Conservation (phyloP, 1,139 yeast species). For the Chernovozyma sophiae-reginae region DNA sequence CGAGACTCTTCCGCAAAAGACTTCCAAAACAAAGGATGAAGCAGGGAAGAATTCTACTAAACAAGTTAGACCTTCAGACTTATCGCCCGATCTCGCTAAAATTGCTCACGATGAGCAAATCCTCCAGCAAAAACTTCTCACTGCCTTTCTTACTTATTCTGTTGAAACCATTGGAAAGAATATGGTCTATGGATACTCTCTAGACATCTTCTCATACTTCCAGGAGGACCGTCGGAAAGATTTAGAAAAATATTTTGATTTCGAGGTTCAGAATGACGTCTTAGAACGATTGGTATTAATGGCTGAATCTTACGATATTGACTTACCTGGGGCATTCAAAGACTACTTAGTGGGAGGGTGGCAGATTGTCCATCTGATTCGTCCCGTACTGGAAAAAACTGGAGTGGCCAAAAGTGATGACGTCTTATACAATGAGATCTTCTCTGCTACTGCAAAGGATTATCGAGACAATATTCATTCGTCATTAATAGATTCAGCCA, state of each 20-base stretch:
- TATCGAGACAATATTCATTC: conserved; percentile 28
- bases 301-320: conserved; percentile 60
- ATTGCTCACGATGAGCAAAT: conserved; percentile 51
- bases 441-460: conserved; percentile 32
- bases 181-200: conserved; percentile 19
- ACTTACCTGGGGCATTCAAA: conserved; percentile 39
- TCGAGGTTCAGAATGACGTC: conserved; percentile 15
- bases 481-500: conserved; percentile 22
- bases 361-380: conserved; percentile 21
- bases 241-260: conserved; percentile 12
- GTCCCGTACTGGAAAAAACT: conserved; percentile 2
- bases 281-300: conserved; percentile 50
- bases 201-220: conserved; percentile 20
- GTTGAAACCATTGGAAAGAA: conserved; percentile 35
- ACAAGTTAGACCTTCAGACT: not conserved
- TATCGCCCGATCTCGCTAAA: not conserved
- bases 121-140: conserved; percentile 43
- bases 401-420: conserved; percentile 18
- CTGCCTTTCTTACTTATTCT: conserved; percentile 41
- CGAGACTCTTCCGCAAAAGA: too few species aligned
- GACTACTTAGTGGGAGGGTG: conserved; percentile 26
- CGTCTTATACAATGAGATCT: conserved; percentile 26
- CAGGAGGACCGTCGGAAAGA: conserved; percentile 14
- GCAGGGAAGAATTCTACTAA: not conserved
- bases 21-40: not conserved